Evolutionary conservation across 176 grass and related monocot genomes (phyloP).

Genomic region (Puccinellia tenuiflora): DNA sequence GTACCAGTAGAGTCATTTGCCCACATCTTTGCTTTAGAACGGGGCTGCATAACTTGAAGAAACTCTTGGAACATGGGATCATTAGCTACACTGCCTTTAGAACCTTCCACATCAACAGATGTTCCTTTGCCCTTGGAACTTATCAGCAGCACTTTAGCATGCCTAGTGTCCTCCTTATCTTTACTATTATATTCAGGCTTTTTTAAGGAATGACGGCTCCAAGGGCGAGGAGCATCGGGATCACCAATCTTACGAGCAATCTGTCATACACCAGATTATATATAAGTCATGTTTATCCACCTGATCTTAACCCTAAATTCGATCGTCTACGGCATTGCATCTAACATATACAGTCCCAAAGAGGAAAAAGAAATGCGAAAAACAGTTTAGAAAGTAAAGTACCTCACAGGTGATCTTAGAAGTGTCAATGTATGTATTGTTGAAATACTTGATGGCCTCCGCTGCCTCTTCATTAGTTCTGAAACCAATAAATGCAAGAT

Average conservation of each 20-base stretch:
- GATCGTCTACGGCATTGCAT: background rate
- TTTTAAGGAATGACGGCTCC: conserved; percentile 77
- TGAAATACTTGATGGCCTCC: conserved; percentile 80
- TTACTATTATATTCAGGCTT: conserved; percentile 36
- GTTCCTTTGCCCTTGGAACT: conserved; percentile 36
- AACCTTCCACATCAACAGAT: conserved; percentile 21
- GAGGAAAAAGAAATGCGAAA: background rate
- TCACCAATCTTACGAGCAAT: conserved; percentile 87
- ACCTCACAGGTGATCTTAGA: conserved; percentile 93
- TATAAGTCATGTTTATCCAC: background rate
- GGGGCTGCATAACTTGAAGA: conserved; percentile 86
- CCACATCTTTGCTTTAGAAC: conserved; percentile 86
- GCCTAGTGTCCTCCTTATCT: conserved; percentile 22
- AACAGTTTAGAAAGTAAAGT: conserved; percentile 8
- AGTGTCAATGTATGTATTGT: conserved; percentile 91
- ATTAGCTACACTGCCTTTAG: conserved; percentile 30
- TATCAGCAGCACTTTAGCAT: conserved; percentile 5
- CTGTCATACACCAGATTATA: conserved; percentile 24
- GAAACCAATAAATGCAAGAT: conserved; percentile 92
- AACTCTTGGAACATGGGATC: conserved; percentile 83
- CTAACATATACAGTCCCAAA: background rate
- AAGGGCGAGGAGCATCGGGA: conserved; percentile 65
- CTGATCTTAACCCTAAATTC: background rate
- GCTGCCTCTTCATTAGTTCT: conserved; percentile 76
- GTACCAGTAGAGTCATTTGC: conserved; percentile 61